Base-by-base conservation (phyloP, 139 green algal species). In the Chloropicon primus region DNA sequence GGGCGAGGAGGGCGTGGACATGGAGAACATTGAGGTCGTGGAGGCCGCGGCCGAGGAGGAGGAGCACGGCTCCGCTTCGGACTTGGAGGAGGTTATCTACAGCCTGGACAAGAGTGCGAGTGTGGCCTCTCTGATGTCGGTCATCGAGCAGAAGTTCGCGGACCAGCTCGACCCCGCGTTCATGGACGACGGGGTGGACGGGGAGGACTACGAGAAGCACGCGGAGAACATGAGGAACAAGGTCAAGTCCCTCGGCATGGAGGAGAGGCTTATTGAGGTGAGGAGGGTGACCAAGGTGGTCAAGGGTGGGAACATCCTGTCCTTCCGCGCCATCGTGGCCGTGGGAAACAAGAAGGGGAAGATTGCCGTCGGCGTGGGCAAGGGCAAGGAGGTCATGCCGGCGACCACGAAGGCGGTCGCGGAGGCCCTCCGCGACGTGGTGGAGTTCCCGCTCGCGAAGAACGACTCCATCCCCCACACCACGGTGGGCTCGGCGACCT, bases 221-320 rank as follows among this genome's bases (percentile, higher is more conserved):
- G 41, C 41, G 41, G 41, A 62, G 41, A 62, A n/a, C 41, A 62
- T 62, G 41, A 62, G 41, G 41, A 62, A 62, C 41, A 62, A 62
- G 41, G 41, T 62, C 10, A 62, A 62, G 41, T 62, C 41, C 41
- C 41, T 62, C 27, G 27, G 26, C 5, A 77, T 86, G 41, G 27
- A 82, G 28, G 83, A 88, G 78, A 2, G 28, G 21, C 79, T 89
- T 25, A 80, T 94, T 29, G 84, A 95, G 84, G 84, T 98, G 22
- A 82, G 71, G 1, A 88, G 94, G 22, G 94, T 98, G 1, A 97
- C 92, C 78, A 98, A 98, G 90, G 93, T 97, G 72, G 85, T 93
- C 2, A 96, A 96, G 82, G 91, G 91, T 29, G 94, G 94, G 81
- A 98, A 97, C 85, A 85, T 96, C 79, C 89, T 97, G 80, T 84